Evolutionary conservation across 805 yeast species (phyloP).

Genomic region (Teunomyces gatunensis): DNA sequence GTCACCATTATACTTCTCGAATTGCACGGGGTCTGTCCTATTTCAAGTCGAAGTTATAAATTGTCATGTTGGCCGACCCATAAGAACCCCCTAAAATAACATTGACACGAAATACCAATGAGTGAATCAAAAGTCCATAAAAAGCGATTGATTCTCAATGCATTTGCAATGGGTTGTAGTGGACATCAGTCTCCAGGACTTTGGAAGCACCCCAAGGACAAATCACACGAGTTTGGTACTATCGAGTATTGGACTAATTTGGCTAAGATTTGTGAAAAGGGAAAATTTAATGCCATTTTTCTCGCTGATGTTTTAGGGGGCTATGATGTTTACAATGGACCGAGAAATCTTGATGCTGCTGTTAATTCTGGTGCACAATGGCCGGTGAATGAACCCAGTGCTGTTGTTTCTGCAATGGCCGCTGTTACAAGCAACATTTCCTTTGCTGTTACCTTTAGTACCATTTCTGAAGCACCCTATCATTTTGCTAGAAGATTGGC

Average conservation of each 20-base stretch:
- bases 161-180: conserved; percentile 5
- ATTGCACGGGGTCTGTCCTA: background rate
- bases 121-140: background rate
- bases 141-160: conserved; percentile 1
- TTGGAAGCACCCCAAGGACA: conserved; percentile 4
- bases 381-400: conserved; percentile 7
- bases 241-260: conserved; percentile 6
- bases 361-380: conserved; percentile 4
- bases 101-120: background rate
- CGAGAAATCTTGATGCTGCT: conserved; percentile 2
- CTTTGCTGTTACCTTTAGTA: conserved; percentile 6
- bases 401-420: conserved; percentile 7
- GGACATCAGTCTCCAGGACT: conserved; percentile 5
- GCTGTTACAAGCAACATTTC: conserved; percentile 4
- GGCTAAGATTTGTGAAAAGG: conserved; percentile 3
- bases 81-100: background rate
- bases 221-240: conserved; percentile 1
- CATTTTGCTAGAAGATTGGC: conserved; percentile 6
- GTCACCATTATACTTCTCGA: background rate
- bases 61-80: background rate
- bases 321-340: conserved; percentile 6
- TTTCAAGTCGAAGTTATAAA: background rate
- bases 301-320: conserved; percentile 6
- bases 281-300: conserved; percentile 5
- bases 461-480: conserved; percentile 5